Conservation (phyloP, 352 stramenopile genomes). For the Phytopythium delawarense region DNA sequence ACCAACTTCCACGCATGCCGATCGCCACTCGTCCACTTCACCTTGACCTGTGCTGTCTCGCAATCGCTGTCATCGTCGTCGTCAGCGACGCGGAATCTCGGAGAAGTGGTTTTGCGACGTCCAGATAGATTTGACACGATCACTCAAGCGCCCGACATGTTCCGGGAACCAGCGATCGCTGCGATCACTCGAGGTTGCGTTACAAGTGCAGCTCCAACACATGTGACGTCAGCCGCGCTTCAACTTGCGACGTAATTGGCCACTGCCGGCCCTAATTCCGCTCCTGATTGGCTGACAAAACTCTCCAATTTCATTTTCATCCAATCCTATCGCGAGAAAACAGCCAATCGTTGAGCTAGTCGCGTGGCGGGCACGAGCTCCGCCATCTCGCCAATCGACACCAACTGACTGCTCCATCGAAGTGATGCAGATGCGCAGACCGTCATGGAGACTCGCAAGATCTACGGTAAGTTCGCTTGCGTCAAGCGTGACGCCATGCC, state of each 20-base stretch:
- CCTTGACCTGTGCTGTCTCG: too few species aligned
- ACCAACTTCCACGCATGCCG: too few species aligned
- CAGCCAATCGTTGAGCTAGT: neutral
- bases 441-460: neutral
- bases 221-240: too few species aligned
- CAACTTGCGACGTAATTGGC: neutral
- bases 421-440: neutral
- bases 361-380: neutral
- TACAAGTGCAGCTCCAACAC: too few species aligned
- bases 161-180: too few species aligned
- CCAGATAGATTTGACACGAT: too few species aligned
- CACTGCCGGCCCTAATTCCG: neutral
- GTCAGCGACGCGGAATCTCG: too few species aligned
- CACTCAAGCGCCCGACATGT: too few species aligned
- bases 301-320: neutral
- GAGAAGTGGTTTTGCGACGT: too few species aligned
- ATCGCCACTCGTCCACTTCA: too few species aligned
- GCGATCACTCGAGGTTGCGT: too few species aligned
- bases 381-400: conserved; percentile 1
- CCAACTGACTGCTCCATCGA: neutral
- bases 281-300: neutral
- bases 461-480: neutral
- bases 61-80: too few species aligned
- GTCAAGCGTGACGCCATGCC: neutral
- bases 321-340: neutral